Percentiles rank a stretch among this genome's conserved stretches.
These are phyloP conservation scores for Cokeromyces recurvatus DNA, from an alignment of 371 early-diverging fungal species.

Conservation along the genomic window DNA sequence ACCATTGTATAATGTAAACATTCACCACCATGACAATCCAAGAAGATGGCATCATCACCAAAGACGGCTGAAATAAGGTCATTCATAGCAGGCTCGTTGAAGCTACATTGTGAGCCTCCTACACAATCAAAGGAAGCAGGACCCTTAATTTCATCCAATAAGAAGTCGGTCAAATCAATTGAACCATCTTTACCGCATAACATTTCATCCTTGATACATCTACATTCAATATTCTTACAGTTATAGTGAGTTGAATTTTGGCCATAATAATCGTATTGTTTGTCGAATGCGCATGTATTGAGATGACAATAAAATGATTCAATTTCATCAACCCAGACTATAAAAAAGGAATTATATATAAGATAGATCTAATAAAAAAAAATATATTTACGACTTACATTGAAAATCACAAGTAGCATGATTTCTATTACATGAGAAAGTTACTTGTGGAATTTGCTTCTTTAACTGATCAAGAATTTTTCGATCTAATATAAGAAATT, in stretches of 20 bases:
- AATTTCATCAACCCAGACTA: slow-evolving; percentile 73
- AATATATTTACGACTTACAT: slow-evolving; percentile 31
- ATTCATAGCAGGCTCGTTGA: slow-evolving; percentile 73
- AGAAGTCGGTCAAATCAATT: slow-evolving; percentile 68
- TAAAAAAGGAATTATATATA: not conserved
- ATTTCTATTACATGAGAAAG: slow-evolving; percentile 58
- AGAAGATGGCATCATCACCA: slow-evolving; percentile 72
- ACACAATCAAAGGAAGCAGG: slow-evolving; percentile 70
- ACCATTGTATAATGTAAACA: slow-evolving; percentile 86
- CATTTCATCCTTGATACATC: slow-evolving; percentile 70
- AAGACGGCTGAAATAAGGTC: slow-evolving; percentile 66
- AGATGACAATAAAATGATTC: slow-evolving; percentile 78
- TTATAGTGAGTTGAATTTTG: slow-evolving; percentile 48
- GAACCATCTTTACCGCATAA: slow-evolving; percentile 76
- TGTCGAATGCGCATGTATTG: slow-evolving; percentile 54
- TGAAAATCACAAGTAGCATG: slow-evolving; percentile 61
- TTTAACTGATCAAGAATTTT: slow-evolving; percentile 61
- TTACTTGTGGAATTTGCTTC: slow-evolving; percentile 63
- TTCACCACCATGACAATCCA: slow-evolving; percentile 74
- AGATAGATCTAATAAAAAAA: too few relatives aligned
- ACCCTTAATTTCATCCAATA: slow-evolving; percentile 69
- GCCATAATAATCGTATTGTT: slow-evolving; percentile 30
- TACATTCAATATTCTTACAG: slow-evolving; percentile 66
- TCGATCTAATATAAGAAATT: slow-evolving; percentile 29
- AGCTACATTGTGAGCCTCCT: slow-evolving; percentile 57